phyloP scores from a whole-genome alignment of 306 rosid genomes.

The Sophora flavescens region DNA sequence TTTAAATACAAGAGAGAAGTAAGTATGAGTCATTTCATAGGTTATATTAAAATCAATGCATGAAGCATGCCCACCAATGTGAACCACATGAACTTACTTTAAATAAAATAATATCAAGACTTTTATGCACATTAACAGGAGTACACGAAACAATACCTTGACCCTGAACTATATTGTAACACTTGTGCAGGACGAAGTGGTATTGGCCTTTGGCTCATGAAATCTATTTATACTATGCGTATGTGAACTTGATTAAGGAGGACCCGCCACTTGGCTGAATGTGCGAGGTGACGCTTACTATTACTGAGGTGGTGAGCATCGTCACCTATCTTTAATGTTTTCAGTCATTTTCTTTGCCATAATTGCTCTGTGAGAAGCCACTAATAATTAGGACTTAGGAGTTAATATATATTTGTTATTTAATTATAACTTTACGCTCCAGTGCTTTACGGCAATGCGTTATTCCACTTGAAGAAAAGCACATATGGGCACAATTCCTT shows the following conservation, averaged over 20 bases:
- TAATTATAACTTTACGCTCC: neutral
- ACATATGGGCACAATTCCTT: neutral
- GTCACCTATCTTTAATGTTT: constrained; percentile 7
- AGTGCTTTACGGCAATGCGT: constrained; percentile 5
- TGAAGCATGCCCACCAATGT: constrained; percentile 35
- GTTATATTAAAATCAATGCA: constrained; percentile 38
- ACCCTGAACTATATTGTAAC: constrained; percentile 34
- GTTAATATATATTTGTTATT: neutral
- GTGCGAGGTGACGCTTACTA: constrained; percentile 45
- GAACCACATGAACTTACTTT: constrained; percentile 35
- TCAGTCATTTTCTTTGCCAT: constrained; percentile 30
- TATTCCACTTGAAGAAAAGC: constrained; percentile 3
- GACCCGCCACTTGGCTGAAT: constrained; percentile 47
- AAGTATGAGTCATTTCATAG: constrained; percentile 14
- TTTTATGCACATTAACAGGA: constrained; percentile 27
- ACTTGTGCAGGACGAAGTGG: constrained; percentile 21
- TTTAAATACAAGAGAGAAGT: neutral
- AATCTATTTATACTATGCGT: constrained; percentile 32
- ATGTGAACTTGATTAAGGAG: neutral
- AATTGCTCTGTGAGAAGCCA: constrained; percentile 8
- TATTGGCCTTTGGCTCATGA: neutral
- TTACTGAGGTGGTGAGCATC: constrained; percentile 50
- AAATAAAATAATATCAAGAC: neutral
- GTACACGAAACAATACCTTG: constrained; percentile 33
- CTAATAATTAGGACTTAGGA: constrained; percentile 1